Conservation (phyloP, 257 asterid species). For the Cruciata laevipes region DNA sequence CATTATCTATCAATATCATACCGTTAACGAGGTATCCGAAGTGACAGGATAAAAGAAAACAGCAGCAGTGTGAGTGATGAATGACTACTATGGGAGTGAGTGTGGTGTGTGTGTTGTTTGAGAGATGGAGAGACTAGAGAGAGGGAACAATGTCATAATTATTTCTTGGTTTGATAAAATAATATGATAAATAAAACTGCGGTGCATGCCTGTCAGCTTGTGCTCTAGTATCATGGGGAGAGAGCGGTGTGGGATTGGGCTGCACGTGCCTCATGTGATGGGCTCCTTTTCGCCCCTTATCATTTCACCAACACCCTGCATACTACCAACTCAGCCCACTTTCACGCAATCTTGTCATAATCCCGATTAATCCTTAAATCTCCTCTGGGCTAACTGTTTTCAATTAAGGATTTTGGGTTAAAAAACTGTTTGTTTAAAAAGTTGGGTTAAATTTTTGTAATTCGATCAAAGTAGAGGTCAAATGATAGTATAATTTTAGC, state of each 20-base stretch:
- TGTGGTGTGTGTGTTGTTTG: background rate
- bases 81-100: background rate
- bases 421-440: too few relatives aligned
- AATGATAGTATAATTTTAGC: too few relatives aligned
- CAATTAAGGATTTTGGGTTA: too few relatives aligned
- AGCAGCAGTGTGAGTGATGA: background rate
- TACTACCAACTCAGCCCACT: background rate
- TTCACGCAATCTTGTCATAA: background rate
- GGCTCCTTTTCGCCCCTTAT: conserved; percentile 2
- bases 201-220: conserved; percentile 22
- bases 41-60: background rate
- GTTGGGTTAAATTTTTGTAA: too few relatives aligned
- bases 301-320: background rate
- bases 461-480: too few relatives aligned
- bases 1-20: background rate
- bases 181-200: background rate
- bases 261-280: conserved; percentile 32
- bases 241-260: conserved; percentile 26
- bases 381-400: too few relatives aligned
- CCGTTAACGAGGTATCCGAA: conserved; percentile 15
- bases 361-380: too few relatives aligned
- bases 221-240: conserved; percentile 9
- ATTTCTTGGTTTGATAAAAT: conserved; percentile 12
- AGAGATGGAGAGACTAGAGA: background rate
- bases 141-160: conserved; percentile 6